Evolutionary conservation across 2,329 filamentous ascomycete genomes (phyloP).

Genomic region (Pseudocercospora fijiensis): DNA sequence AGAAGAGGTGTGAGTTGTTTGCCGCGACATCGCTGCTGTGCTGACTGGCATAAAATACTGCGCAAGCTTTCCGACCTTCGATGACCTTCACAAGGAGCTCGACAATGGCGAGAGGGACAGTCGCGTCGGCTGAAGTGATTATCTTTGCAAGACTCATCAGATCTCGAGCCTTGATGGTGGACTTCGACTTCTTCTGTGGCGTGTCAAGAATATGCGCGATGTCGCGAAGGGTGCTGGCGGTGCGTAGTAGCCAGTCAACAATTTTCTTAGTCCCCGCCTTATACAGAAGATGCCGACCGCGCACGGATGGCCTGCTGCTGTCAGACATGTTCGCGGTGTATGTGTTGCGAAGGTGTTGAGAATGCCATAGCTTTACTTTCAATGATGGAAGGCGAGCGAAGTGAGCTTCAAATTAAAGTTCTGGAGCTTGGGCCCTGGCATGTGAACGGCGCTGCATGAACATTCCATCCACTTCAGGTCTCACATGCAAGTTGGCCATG

Average conservation of each 20-base stretch:
- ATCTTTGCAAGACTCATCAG: background rate
- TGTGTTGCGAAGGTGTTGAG: too few species aligned
- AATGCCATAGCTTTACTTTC: too few species aligned
- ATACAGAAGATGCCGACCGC: background rate
- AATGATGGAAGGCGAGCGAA: too few species aligned
- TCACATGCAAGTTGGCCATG: too few species aligned
- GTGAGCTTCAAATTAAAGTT: too few species aligned
- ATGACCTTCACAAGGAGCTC: background rate
- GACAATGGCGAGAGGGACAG: background rate
- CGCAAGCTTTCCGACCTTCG: background rate
- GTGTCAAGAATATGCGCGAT: background rate
- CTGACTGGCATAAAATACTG: background rate
- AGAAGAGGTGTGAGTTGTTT: background rate
- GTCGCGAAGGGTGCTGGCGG: background rate
- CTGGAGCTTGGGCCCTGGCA: too few species aligned
- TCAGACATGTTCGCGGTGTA: background rate
- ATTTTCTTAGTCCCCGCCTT: background rate
- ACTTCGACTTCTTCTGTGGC: background rate
- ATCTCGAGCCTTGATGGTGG: background rate
- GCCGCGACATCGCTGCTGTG: background rate
- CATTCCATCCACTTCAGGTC: too few species aligned
- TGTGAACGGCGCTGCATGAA: too few species aligned
- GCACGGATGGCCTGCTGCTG: background rate
- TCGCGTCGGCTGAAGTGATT: background rate
- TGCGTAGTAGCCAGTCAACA: background rate